Evolutionary conservation across 2,329 filamentous ascomycete genomes (phyloP).

Genomic region (Cyphellophora attinorum): DNA sequence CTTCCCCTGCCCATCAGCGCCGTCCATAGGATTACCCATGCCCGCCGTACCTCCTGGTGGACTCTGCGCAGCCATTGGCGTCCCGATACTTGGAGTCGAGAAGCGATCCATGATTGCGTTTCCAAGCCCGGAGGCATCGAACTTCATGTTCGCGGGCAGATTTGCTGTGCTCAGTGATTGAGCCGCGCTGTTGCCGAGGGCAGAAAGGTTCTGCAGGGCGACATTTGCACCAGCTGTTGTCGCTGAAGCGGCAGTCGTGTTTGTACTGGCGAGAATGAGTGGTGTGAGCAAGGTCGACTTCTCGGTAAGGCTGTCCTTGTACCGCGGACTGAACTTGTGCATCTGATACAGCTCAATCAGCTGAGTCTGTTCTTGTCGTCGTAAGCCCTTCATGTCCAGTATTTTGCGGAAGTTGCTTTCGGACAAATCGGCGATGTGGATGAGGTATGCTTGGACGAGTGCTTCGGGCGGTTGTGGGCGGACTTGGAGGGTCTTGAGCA

Average conservation of each 20-base stretch:
- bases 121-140: constrained; percentile 74
- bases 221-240: constrained; percentile 22
- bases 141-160: constrained; percentile 43
- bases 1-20: constrained; percentile 40
- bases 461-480: constrained; percentile 84
- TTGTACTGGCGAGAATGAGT: constrained; percentile 40
- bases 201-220: constrained; percentile 35
- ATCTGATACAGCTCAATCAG: constrained; percentile 87
- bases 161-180: constrained; percentile 34
- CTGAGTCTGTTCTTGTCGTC: constrained; percentile 63
- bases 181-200: constrained; percentile 33
- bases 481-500: constrained; percentile 95
- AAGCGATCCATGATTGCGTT: constrained; percentile 60
- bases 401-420: constrained; percentile 95
- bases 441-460: constrained; percentile 91
- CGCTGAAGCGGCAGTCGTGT: constrained; percentile 22
- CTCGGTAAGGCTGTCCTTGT: constrained; percentile 57
- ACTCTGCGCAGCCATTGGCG: neutral
- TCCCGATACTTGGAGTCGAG: neutral
- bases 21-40: constrained; percentile 8
- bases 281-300: constrained; percentile 63
- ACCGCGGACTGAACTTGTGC: constrained; percentile 58
- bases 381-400: constrained; percentile 84
- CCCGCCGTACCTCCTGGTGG: constrained; percentile 42
- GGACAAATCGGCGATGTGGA: constrained; percentile 88